phyloP scores from a whole-genome alignment of 176 grass and related monocot genomes.

The Aegilops speltoides region DNA sequence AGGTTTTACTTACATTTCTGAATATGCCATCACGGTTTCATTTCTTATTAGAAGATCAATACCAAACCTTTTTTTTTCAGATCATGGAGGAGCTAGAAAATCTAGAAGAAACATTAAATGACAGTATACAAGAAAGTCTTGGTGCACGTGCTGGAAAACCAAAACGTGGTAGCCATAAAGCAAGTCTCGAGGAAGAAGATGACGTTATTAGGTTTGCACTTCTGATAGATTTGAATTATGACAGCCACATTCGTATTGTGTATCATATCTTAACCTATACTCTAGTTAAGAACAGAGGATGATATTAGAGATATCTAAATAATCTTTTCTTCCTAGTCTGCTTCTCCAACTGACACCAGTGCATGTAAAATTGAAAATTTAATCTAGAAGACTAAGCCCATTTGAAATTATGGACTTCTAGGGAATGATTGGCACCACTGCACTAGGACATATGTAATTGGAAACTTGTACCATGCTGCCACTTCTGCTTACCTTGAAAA shows the following conservation, averaged over 20 bases:
- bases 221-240: constrained; percentile 25
- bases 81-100: constrained; percentile 95
- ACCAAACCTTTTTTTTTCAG: constrained; percentile 45
- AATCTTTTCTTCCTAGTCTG: not conserved
- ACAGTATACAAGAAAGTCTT: constrained; percentile 94
- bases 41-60: constrained; percentile 4
- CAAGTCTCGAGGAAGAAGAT: constrained; percentile 74
- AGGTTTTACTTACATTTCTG: constrained; percentile 12
- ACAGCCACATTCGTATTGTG: not conserved
- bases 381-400: not conserved
- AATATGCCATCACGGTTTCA: not conserved
- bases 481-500: not conserved
- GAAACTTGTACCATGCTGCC: not conserved
- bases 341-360: not conserved
- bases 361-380: not conserved
- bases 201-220: constrained; percentile 60
- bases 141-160: constrained; percentile 77
- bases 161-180: constrained; percentile 56
- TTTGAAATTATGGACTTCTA: not conserved
- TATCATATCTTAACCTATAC: not conserved
- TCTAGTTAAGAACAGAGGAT: not conserved
- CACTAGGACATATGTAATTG: not conserved
- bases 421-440: not conserved
- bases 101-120: constrained; percentile 98
- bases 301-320: not conserved